Evolutionary conservation across 2,329 filamentous ascomycete species (phyloP), one percentile per base, ranked within the genome.

Genomic region (Trichoderma oligosporum): DNA sequence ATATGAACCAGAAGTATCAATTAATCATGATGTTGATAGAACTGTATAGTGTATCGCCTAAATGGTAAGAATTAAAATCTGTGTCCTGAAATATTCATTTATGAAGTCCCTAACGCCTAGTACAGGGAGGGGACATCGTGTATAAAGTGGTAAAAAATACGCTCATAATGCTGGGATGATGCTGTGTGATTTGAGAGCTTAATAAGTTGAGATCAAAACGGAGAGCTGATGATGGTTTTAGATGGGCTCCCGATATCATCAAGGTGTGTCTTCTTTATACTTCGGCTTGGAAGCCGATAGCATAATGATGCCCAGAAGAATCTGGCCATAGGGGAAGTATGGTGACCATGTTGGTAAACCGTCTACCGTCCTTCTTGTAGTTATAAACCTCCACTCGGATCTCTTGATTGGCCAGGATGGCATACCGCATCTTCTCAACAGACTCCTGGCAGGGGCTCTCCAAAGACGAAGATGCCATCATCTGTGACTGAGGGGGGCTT

Each of bases 301-400:
- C 90, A 67, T 88, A 92, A 60, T 84, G 85, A 60, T 83, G 82
- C 9, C 82, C 80, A 12, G 80, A 76, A 1, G 80, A 79, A 38
- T 89, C 83, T 80, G 85, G 87, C 2, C 77, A 75, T 31, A 96
- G 83, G 0, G 91, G 91, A 53, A 96, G 88, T 77, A 95, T 90
- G n/a, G 87, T 90, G 52, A 96, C 76, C 11, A 92, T 69, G 64
- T 96, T 96, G 77, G 86, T 86, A 67, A 96, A 96, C 0, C 80
- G 79, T 64, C 89, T 82, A 0, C 91, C 91, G 49, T 88, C 85
- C 73, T 91, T 89, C 61, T 87, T 84, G 69, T 92, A 96, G 68
- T 96, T 96, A 68, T 87, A 85, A 12, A 96, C 69, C 33, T 74
- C 66, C 4, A 80, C 62, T 55, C 80, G 76, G 4, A 82, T 64